phyloP scores from a whole-genome alignment of 1,139 yeast genomes.

The Geotrichum reessii region DNA sequence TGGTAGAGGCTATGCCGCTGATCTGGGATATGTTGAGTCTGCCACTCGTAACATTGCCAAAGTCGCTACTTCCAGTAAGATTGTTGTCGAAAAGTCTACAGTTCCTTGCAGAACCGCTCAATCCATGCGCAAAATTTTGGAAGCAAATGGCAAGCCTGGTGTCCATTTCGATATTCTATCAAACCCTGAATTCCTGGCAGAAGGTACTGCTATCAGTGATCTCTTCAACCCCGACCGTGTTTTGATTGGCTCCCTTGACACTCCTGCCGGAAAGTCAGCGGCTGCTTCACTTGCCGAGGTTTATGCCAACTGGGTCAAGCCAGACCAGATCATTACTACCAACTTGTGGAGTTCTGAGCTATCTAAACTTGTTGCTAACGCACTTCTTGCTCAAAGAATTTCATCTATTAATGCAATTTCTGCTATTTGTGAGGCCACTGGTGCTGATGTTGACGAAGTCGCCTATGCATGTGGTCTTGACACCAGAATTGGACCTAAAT shows the following conservation, averaged over 20 bases:
- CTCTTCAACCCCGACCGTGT: conserved; percentile 30
- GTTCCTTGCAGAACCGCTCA: conserved; percentile 32
- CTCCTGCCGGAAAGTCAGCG: conserved; percentile 26
- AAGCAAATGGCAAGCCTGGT: conserved; percentile 30
- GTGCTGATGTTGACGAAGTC: conserved; percentile 32
- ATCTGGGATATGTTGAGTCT: conserved; percentile 28
- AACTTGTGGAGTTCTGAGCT: conserved; percentile 32
- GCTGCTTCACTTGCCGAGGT: conserved; percentile 29
- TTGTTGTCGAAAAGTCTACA: conserved; percentile 31
- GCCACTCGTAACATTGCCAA: conserved; percentile 32
- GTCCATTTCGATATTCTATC: conserved; percentile 28
- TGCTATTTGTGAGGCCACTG: conserved; percentile 31
- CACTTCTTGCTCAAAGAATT: conserved; percentile 31
- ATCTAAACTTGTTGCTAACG: conserved; percentile 32
- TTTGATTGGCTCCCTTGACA: conserved; percentile 29
- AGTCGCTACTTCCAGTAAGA: conserved; percentile 29
- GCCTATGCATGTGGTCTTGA: conserved; percentile 32
- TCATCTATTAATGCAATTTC: conserved; percentile 32
- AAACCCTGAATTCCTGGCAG: conserved; percentile 30
- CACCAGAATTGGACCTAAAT: conserved; percentile 30
- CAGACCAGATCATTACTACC: conserved; percentile 28
- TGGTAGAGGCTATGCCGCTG: conserved; percentile 32
- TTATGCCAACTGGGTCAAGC: conserved; percentile 31
- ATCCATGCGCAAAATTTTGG: conserved; percentile 29
- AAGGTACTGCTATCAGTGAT: conserved; percentile 30